A percentile compares a stretch with the other conserved stretches of the same genome.
Evolutionary conservation across 805 yeast species (phyloP).

Genomic region (Candida chilensis): DNA sequence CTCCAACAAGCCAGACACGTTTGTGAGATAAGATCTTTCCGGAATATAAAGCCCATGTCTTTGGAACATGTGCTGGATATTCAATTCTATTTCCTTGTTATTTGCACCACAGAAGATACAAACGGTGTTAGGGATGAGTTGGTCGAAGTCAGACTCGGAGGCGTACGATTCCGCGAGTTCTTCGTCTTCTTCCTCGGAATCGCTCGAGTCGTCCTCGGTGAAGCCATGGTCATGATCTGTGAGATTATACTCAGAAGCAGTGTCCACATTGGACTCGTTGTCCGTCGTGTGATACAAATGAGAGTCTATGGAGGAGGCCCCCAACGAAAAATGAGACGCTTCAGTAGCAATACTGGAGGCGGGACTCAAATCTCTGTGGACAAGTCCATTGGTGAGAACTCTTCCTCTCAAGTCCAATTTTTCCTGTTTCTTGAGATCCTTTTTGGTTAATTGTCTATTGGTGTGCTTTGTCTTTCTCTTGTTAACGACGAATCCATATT

Average conservation of each 20-base stretch:
- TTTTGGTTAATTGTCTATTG: constrained; percentile 26
- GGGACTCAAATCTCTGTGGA: constrained; percentile 36
- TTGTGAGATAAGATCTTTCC: constrained; percentile 24
- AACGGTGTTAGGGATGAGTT: constrained; percentile 17
- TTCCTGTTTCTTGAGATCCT: constrained; percentile 19
- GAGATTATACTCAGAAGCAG: constrained; percentile 41
- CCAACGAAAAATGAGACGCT: constrained; percentile 47
- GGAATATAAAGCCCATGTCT: constrained; percentile 38
- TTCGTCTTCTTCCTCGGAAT: not conserved
- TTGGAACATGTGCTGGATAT: constrained; percentile 31
- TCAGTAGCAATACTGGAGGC: constrained; percentile 46
- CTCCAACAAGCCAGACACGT: constrained; percentile 25
- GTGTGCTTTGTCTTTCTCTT: constrained; percentile 14
- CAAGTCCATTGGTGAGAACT: constrained; percentile 2
- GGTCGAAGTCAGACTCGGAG: not conserved
- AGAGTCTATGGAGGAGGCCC: too few species aligned
- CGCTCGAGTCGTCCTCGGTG: not conserved
- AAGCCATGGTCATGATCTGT: too few species aligned
- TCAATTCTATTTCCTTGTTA: constrained; percentile 20
- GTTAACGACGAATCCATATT: constrained; percentile 39
- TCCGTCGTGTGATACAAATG: constrained; percentile 6
- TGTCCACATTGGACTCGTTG: constrained; percentile 24
- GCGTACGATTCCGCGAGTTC: not conserved
- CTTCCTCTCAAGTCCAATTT: constrained; percentile 15
- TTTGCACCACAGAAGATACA: constrained; percentile 31